Conservation (phyloP, 805 yeast species). For the Schizosaccharomyces lindneri region DNA sequence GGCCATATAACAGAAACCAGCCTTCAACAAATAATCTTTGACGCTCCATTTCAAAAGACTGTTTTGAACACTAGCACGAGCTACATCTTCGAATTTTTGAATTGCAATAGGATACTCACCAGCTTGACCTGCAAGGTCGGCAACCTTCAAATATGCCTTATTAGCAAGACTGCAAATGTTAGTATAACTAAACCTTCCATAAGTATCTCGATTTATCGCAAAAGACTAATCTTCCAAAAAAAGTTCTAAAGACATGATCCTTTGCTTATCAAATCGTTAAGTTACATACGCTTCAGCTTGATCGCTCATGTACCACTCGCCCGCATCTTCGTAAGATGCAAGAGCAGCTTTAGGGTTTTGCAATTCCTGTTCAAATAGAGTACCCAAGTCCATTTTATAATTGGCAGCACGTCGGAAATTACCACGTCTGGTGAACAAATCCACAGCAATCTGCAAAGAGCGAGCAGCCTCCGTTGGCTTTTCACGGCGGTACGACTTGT, state of each 20-base stretch:
- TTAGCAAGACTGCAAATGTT: conserved; percentile 25
- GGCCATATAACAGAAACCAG: conserved; percentile 61
- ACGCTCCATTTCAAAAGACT: conserved; percentile 68
- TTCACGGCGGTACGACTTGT: conserved; percentile 53
- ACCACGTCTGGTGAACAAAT: conserved; percentile 66
- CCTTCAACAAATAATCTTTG: conserved; percentile 74
- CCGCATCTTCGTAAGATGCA: conserved; percentile 67
- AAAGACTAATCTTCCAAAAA: not conserved
- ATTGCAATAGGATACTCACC: conserved; percentile 59
- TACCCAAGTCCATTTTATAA: conserved; percentile 75
- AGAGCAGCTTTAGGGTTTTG: conserved; percentile 46
- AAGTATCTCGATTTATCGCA: no score
- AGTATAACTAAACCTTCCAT: not conserved
- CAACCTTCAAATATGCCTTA: conserved; percentile 70
- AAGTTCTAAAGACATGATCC: not conserved
- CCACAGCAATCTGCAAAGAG: conserved; percentile 51
- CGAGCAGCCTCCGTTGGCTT: conserved; percentile 54
- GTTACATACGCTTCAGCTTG: conserved; percentile 50
- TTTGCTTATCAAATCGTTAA: not conserved
- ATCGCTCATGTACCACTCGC: conserved; percentile 86
- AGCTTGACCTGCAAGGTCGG: conserved; percentile 57
- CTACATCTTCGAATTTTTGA: conserved; percentile 51
- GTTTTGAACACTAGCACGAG: conserved; percentile 48
- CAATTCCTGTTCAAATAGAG: conserved; percentile 52
- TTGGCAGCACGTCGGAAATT: conserved; percentile 93